Base-by-base conservation (phyloP, 2,329 filamentous ascomycete genomes). In the Nothopassalora personata region DNA sequence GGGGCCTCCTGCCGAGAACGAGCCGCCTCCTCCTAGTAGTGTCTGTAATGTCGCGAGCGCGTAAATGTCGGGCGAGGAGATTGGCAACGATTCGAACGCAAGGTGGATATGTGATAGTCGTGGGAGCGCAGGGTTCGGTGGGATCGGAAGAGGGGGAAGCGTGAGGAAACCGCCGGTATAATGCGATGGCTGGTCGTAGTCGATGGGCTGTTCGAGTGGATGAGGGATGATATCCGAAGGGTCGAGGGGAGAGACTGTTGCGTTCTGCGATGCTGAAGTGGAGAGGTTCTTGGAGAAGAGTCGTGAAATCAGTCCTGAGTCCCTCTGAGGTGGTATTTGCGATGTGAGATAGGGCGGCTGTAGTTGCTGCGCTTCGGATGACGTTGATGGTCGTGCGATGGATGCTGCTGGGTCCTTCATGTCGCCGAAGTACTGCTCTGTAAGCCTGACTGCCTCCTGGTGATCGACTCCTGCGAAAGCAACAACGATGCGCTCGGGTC, bases 121-220 rank as follows among this genome's bases (percentile, higher is more conserved):
- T 31, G 90, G 91, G 58, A 89, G 80, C 70, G 87, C 86, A 28
- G 91, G 89, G 75, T 90, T 92, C 1, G 83, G 77, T 0, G 90
- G 89, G 0, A 88, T 87, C 3, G 91, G 89, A 51, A 94, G 88
- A 0, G 86, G 81, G 1, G 91, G 91, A 10, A 96, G 86, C 1
- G 89, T 88, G 60, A 96, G 84, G 78, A 96, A 96, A 56, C 94
- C 94, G 69, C 94, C 94, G 0, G 93, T 97, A 76, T 99, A 99
- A 71, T 87, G 88, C 8, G 93, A 85, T 1, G 89, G 83, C 54
- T 80, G 76, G 56, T 76, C 76, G 62, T 91, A 81, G 65, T 90
- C 82, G 36, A 83, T 73, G 6, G 72, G 56, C 43, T 78, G 75
- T 64, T 80, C 74, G 58, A 76, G 68, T 68, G 72, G 76, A 61